These are phyloP conservation scores for Kwoniella newhampshirensis DNA, from an alignment of 768 basidiomycete genomes.

Conservation along the genomic window DNA sequence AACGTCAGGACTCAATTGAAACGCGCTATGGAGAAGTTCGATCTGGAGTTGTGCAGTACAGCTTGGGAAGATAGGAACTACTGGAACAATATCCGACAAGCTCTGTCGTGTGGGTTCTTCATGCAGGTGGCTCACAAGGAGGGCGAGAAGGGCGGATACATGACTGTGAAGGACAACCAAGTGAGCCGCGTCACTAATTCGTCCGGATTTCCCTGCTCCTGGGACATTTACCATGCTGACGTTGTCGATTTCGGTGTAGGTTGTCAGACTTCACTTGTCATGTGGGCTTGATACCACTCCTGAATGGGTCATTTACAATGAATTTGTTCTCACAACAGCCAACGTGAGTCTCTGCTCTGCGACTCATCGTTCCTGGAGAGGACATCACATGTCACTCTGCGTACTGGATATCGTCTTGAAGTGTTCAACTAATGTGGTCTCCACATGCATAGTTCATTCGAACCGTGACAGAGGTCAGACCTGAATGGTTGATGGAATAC, in stretches of 20 bases:
- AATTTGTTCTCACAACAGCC: constrained; percentile 84
- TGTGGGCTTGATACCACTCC: constrained; percentile 84
- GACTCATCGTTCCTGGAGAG: not conserved
- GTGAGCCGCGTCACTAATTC: constrained; percentile 53
- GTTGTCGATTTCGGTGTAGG: constrained; percentile 49
- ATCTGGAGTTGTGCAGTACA: constrained; percentile 69
- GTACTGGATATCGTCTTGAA: not conserved
- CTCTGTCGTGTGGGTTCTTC: constrained; percentile 89
- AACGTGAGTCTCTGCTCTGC: constrained; percentile 50
- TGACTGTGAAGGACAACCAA: constrained; percentile 95
- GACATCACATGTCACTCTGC: not conserved
- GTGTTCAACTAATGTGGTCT: not conserved
- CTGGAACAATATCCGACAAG: constrained; percentile 72
- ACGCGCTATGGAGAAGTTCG: constrained; percentile 86
- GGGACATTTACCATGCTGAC: constrained; percentile 8
- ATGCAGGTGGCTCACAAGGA: constrained; percentile 98
- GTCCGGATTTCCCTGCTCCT: too few species aligned
- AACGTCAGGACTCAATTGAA: constrained; percentile 87
- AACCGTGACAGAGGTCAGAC: constrained; percentile 79
- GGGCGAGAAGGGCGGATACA: constrained; percentile 78
- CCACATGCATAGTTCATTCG: constrained; percentile 66
- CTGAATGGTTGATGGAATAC: constrained; percentile 77
- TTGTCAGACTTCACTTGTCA: constrained; percentile 77
- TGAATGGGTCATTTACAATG: constrained; percentile 90
- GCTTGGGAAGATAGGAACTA: constrained; percentile 69